phyloP scores from a whole-genome alignment of 2,329 filamentous ascomycete genomes.

The Phialocephala sp. region DNA sequence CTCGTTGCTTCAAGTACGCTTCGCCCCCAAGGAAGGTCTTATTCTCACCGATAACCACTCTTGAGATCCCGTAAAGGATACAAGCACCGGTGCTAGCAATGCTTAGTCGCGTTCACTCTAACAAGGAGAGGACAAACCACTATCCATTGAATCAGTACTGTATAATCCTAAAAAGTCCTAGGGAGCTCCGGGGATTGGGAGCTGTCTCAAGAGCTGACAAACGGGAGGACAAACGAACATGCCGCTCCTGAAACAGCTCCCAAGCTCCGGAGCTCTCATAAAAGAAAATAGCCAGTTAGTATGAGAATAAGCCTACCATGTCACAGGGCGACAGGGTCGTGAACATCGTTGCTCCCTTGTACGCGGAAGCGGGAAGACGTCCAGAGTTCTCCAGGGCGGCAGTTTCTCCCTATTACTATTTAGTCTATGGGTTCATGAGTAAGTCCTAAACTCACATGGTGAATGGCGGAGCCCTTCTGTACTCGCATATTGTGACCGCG shows the following conservation, averaged over 20 bases:
- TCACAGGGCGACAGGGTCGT: slow-evolving; percentile 81
- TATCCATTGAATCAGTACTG: too few species aligned
- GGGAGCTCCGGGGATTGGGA: too few species aligned
- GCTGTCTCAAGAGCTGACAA: too few species aligned
- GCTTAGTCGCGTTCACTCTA: not conserved
- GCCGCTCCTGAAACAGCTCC: too few species aligned
- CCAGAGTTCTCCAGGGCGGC: slow-evolving; percentile 77
- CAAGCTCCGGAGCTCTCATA: too few species aligned
- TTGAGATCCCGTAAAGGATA: slow-evolving; percentile 74
- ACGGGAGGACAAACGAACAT: too few species aligned
- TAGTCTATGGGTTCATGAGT: not conserved
- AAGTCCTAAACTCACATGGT: slow-evolving; percentile 62
- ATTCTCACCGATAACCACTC: slow-evolving; percentile 81
- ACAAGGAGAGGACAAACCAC: slow-evolving; percentile 45
- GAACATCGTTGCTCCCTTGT: slow-evolving; percentile 80
- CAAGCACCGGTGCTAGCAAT: slow-evolving; percentile 67
- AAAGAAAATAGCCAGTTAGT: too few species aligned
- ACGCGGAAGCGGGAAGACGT: slow-evolving; percentile 70
- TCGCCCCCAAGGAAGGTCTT: slow-evolving; percentile 77
- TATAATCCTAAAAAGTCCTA: too few species aligned
- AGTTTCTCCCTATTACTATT: slow-evolving; percentile 68
- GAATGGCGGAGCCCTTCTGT: slow-evolving; percentile 72
- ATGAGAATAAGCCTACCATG: too few species aligned
- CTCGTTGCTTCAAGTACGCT: slow-evolving; percentile 68
- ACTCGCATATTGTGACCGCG: slow-evolving; percentile 78